Percentiles rank a stretch among this genome's conserved stretches.
Conservation (phyloP, 768 basidiomycete species). For the Pleurotus ostreatus region DNA sequence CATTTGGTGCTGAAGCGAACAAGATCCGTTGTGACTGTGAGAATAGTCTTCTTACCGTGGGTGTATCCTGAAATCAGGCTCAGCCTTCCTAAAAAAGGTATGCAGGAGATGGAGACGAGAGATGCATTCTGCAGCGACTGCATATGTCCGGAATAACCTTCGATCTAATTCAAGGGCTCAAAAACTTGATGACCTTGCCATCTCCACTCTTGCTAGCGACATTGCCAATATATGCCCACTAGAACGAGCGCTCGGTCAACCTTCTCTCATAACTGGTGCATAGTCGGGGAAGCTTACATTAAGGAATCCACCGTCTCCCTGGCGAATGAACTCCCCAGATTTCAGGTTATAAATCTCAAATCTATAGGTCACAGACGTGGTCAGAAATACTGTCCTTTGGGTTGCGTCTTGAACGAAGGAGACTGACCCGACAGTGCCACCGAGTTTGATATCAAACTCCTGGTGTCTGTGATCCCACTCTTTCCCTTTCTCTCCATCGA, state of each 20-base stretch:
- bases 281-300: neutral
- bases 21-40: too few relatives aligned
- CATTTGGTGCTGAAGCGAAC: too few relatives aligned
- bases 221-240: neutral
- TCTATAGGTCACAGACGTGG: neutral
- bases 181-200: neutral
- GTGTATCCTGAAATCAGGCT: too few relatives aligned
- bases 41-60: too few relatives aligned
- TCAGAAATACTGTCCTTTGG: too few relatives aligned
- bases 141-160: too few relatives aligned
- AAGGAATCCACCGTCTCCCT: constrained; percentile 3
- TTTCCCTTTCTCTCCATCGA: neutral
- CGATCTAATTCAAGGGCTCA: too few relatives aligned
- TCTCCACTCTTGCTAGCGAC: neutral
- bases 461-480: constrained; percentile 12
- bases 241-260: neutral
- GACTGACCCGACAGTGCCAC: constrained; percentile 10
- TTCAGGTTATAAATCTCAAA: constrained; percentile 9
- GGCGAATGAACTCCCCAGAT: neutral
- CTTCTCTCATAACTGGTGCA: neutral
- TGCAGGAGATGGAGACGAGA: too few relatives aligned
- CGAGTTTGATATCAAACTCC: constrained; percentile 8
- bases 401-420: neutral
- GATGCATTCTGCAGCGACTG: too few relatives aligned
- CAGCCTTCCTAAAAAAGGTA: too few relatives aligned